phyloP scores from a whole-genome alignment of 1,139 yeast genomes.

The Scheffersomyces titani region DNA sequence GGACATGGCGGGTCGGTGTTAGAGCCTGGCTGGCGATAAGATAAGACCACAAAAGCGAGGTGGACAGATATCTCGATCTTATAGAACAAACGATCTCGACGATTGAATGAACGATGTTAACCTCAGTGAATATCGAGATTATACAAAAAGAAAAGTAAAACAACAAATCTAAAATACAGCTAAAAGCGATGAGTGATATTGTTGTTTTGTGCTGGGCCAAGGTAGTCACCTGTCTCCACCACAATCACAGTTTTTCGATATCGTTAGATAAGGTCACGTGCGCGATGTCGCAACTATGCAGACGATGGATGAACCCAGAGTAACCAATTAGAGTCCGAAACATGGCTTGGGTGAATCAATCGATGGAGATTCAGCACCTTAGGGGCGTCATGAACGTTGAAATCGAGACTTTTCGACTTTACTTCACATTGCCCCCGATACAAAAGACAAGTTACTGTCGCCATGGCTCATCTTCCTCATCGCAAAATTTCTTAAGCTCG shows the following conservation, averaged over 20 bases:
- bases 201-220: background rate
- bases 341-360: background rate
- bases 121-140: background rate
- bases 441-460: background rate
- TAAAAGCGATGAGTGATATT: background rate
- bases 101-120: background rate
- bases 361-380: background rate
- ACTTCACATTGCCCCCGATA: background rate
- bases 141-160: background rate
- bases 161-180: too few relatives aligned
- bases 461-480: background rate
- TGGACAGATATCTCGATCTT: background rate
- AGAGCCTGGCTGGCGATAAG: background rate
- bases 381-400: background rate
- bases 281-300: background rate
- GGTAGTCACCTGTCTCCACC: background rate
- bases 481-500: background rate
- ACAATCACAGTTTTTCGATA: background rate
- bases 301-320: background rate
- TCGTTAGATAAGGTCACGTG: background rate
- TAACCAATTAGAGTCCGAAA: background rate
- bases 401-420: background rate
- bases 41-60: background rate
- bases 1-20: constrained; percentile 4
- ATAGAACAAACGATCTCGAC: background rate